phyloP scores from a whole-genome alignment of 106 monocot genomes.

The Alisma plantagoaquatica region DNA sequence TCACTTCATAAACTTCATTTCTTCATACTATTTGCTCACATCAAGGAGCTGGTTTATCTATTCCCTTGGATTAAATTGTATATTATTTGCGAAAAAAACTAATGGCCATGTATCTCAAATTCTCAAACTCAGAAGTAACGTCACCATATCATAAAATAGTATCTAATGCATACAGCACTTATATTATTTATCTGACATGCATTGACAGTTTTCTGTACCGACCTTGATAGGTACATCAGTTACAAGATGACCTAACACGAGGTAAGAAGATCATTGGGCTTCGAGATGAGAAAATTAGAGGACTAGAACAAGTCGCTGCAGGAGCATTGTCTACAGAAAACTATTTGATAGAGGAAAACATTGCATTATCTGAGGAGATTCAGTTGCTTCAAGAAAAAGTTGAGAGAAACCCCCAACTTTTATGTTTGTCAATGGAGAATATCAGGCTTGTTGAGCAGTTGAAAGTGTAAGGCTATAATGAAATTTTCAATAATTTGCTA shows the following conservation, averaged over 20 bases:
- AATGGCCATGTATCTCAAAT: too few species aligned
- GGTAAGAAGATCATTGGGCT: constrained; percentile 18
- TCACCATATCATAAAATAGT: too few species aligned
- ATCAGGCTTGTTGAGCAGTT: constrained; percentile 39
- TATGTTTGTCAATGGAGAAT: constrained; percentile 49
- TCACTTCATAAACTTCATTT: too few species aligned
- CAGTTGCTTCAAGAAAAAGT: constrained; percentile 30
- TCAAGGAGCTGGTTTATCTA: too few species aligned
- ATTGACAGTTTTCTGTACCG: too few species aligned
- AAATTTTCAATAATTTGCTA: too few species aligned
- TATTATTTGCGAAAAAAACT: too few species aligned
- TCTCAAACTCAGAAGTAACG: too few species aligned
- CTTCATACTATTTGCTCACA: too few species aligned
- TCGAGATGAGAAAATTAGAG: constrained; percentile 42
- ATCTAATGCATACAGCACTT: too few species aligned
- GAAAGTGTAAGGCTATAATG: constrained; percentile 27
- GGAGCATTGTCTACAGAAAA: constrained; percentile 40
- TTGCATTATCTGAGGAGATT: constrained; percentile 37
- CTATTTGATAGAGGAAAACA: constrained; percentile 46
- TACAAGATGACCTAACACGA: constrained; percentile 38
- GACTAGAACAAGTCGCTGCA: constrained; percentile 42
- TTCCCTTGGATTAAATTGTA: too few species aligned
- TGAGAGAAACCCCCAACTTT: constrained; percentile 38
- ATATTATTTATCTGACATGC: too few species aligned
- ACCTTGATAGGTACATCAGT: constrained; percentile 28